Conservation (phyloP, 2,329 filamentous ascomycete species). For the Remersonia thermophila region DNA sequence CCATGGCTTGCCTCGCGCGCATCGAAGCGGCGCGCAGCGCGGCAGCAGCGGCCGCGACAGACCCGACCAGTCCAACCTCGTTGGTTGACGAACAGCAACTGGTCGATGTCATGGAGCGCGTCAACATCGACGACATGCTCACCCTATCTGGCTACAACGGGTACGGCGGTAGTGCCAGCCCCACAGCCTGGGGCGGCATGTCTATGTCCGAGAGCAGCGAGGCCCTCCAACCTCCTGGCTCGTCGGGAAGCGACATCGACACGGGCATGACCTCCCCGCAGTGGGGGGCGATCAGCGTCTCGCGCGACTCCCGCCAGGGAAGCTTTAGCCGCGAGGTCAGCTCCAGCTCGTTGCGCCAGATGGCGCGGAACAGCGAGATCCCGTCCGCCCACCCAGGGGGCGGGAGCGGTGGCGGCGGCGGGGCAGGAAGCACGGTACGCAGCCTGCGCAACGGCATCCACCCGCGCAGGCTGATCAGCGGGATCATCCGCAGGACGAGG, state of each 20-base stretch:
- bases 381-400: constrained; percentile 14
- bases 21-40: constrained; percentile 33
- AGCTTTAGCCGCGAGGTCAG: constrained; percentile 9
- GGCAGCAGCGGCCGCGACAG: constrained; percentile 23
- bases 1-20: constrained; percentile 38
- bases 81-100: constrained; percentile 21
- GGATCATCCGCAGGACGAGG: constrained; percentile 27
- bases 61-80: too few relatives aligned
- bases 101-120: constrained; percentile 36
- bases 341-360: constrained; percentile 17
- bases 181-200: constrained; percentile 24
- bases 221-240: constrained; percentile 29
- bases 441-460: constrained; percentile 27
- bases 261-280: constrained; percentile 13
- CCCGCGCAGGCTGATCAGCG: constrained; percentile 30
- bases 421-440: constrained; percentile 22
- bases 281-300: constrained; percentile 8
- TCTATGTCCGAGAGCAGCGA: too few relatives aligned
- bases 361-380: constrained; percentile 22
- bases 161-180: constrained; percentile 20
- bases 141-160: constrained; percentile 25
- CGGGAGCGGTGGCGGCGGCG: not conserved
- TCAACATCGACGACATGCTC: constrained; percentile 26
- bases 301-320: constrained; percentile 15
- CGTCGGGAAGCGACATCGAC: constrained; percentile 38